Evolutionary conservation across 169 alveolate species (phyloP), one percentile per base, ranked within the genome.

Genomic region (Plasmodium gallinaceum): DNA sequence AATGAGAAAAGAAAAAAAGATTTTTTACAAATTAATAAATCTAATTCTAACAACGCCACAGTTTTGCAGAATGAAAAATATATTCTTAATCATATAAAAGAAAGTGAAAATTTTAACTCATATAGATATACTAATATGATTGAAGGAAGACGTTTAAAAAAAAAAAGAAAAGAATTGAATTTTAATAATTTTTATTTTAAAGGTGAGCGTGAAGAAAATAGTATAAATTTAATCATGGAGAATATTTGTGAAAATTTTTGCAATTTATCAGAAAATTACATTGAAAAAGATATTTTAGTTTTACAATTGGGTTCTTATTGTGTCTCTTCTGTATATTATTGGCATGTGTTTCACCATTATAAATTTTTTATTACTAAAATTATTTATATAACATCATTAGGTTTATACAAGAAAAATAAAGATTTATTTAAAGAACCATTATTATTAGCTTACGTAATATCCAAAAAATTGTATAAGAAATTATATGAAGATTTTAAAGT

Each of bases 261-360:
- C 3, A 45, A 24, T 24, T 26, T 45, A 16, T 83, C 91, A 16
- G 83, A 83, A 37, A 54, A 68, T 83, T 83, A 68, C 66, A 83
- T 83, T 8, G 91, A 83, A 46, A 83, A 68, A 26, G 91, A 83
- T 72, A 83, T 83, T 18, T 46, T 83, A 71, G 91, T 83, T 54
- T 68, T 83, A 62, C 91, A 66, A 16, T 72, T 83, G 16, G 91
- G 91, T 57, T 83, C 80, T 37, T 68, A 54, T 32, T 83, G 91
- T 18, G 80, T 68, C 5, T 83, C 83, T 2, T 58, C 91, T 39
- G 91, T 83, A 26, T 83, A 68, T 22, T 83, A 83, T n/a, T 83
- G 91, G 91, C 91, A 83, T 58, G 91, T 83, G 5, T 83, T 83
- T 83, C 91, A 83, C 22, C 91, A 83, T 42, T 83, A 83, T 22